Conservation (phyloP, 352 stramenopile genomes). For the Globisporangium apiculatum region DNA sequence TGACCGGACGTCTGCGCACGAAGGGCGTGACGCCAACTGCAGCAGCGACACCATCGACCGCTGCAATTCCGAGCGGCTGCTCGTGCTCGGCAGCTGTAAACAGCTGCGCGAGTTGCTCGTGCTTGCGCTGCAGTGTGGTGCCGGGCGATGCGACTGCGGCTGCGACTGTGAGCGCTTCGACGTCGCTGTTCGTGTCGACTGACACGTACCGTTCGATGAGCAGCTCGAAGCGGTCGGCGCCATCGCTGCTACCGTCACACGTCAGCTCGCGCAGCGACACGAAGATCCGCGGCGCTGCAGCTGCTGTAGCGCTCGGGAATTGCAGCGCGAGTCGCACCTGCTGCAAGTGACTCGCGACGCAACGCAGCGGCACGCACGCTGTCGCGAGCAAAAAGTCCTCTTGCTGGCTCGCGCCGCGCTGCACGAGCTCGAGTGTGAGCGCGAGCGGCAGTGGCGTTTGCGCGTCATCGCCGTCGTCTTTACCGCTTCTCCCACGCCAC, state of each 20-base stretch:
- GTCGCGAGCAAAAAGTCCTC: slow-evolving; percentile 48
- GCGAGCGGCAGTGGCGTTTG: not conserved
- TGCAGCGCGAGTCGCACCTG: slow-evolving; percentile 23
- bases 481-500: slow-evolving; percentile 12
- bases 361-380: slow-evolving; percentile 20
- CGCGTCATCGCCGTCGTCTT: slow-evolving; percentile 4
- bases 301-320: slow-evolving; percentile 10
- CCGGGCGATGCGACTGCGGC: not conserved
- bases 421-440: slow-evolving; percentile 54
- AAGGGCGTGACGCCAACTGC: slow-evolving; percentile 3
- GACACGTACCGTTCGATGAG: slow-evolving; percentile 14
- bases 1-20: not conserved
- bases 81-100: not conserved
- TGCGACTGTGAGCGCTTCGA: slow-evolving; percentile 1
- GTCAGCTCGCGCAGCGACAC: slow-evolving; percentile 15
- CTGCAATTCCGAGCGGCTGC: not conserved
- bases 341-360: slow-evolving; percentile 12
- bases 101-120: slow-evolving; percentile 3
- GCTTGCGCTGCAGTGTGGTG: not conserved
- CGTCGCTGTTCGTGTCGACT: not conserved
- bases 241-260: slow-evolving; percentile 2
- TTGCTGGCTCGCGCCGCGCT: slow-evolving; percentile 48
- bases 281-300: slow-evolving; percentile 6
- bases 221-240: slow-evolving; percentile 14
- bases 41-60: not conserved